Base-by-base conservation (phyloP, 768 basidiomycete species). In the Wakefieldia striispora region DNA sequence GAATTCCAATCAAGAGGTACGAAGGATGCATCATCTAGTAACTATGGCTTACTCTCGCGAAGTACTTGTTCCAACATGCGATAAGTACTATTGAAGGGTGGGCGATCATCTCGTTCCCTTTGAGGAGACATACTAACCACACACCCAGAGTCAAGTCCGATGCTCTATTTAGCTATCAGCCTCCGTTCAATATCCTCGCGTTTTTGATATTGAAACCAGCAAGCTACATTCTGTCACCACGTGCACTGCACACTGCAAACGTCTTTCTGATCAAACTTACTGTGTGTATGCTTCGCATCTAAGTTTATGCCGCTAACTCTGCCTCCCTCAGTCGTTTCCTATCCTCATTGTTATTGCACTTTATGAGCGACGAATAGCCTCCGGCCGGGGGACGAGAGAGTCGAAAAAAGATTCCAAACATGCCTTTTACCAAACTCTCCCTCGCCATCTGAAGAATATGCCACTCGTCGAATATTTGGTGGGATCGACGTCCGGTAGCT, bases 1-100 rank as follows among this genome's bases (percentile, higher is more conserved):
- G 74, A 82, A 85, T 62, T 81, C 83, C 3, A 80, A 74, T 43
- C 75, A 80, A 64, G 84, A 84, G 72, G 81, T 81, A 46, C 9
- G 55, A 20, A 24, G 7, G 17, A 39, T 42, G n/a, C 9, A 31
- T 33, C 14, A 27, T 42, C 19, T 14, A 3, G 19, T 11, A 43
- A 49, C 42, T 20, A 38, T 40, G n/a, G 16, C 55, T 67, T 39
- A 70, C 43, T 34, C 27, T 41, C n/a, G 35, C 48, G 3, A 59
- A 94, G 85, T 88, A 91, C 67, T 69, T 95, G 12, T 95, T 91
- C 71, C 93, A 95, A 68, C 84, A 81, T 57, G 80, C 90, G 7
- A 87, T 97, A 48, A 74, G 81, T 31, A 95, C 93, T 0, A 87
- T 95, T 43, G 89, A 95, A 77, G 90, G 91, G 89, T 88, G 58